Conservation (phyloP, 1,284 basidiomycete species). For the Marasmius sp. region DNA sequence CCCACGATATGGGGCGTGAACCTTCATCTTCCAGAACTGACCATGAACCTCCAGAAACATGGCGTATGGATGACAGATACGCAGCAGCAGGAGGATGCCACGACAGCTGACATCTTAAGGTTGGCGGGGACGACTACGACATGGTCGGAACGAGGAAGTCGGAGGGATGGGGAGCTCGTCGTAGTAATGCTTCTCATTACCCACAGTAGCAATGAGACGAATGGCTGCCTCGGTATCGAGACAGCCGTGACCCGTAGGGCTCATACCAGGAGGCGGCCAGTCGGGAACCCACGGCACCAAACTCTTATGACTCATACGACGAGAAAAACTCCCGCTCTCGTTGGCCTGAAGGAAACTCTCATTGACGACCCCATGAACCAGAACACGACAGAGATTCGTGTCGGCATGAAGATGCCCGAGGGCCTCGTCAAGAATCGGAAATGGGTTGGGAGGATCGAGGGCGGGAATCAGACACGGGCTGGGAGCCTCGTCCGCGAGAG, state of each 20-base stretch:
- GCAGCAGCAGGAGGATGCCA: conserved; percentile 28
- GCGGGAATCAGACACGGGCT: conserved; percentile 40
- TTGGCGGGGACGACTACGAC: conserved; percentile 51
- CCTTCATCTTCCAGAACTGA: conserved; percentile 47
- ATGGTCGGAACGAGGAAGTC: conserved; percentile 39
- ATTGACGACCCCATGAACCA: conserved; percentile 28
- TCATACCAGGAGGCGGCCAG: conserved; percentile 42
- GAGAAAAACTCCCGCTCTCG: conserved; percentile 30
- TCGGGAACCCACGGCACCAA: conserved; percentile 40
- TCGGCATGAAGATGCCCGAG: background rate
- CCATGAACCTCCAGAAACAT: conserved; percentile 45
- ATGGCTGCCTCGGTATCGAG: conserved; percentile 45
- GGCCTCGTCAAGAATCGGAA: conserved; percentile 8
- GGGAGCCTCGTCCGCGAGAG: conserved; percentile 36
- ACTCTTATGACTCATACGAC: conserved; percentile 31
- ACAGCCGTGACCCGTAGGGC: conserved; percentile 37
- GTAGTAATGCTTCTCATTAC: conserved; percentile 38
- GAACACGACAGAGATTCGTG: conserved; percentile 8
- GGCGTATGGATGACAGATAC: conserved; percentile 56
- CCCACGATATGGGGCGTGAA: conserved; percentile 50
- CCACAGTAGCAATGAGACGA: conserved; percentile 37
- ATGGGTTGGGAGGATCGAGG: conserved; percentile 34
- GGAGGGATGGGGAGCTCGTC: conserved; percentile 43
- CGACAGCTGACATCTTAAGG: conserved; percentile 46
- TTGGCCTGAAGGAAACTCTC: conserved; percentile 43